Evolutionary conservation across 768 basidiomycete species (phyloP).

Genomic region (Serendipita indica): DNA sequence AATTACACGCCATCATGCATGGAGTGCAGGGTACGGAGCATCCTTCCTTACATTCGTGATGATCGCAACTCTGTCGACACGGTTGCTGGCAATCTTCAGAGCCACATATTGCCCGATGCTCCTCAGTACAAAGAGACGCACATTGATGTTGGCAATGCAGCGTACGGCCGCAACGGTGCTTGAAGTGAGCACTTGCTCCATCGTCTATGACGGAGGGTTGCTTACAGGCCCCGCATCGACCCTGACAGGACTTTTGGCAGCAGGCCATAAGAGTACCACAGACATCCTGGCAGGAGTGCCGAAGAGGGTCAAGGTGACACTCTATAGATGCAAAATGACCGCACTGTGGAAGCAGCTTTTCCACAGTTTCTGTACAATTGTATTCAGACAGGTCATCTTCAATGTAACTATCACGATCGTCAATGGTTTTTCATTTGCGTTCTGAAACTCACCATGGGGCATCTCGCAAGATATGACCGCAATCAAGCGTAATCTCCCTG

Average conservation of each 20-base stretch:
- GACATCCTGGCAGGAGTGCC: conserved; percentile 25
- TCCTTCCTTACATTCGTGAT: conserved; percentile 32
- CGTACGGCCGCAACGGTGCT: conserved; percentile 35
- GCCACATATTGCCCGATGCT: conserved; percentile 32
- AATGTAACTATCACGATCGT: conserved; percentile 25
- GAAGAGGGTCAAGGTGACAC: conserved; percentile 33
- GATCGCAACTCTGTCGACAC: conserved; percentile 42
- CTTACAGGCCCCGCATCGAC: conserved; percentile 38
- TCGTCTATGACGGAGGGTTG: conserved; percentile 14
- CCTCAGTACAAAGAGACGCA: conserved; percentile 27
- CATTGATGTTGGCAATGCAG: conserved; percentile 48
- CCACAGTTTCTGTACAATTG: conserved; percentile 30
- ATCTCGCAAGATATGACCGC: conserved; percentile 34
- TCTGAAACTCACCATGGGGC: conserved; percentile 35
- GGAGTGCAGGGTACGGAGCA: conserved; percentile 46
- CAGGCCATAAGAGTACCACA: conserved; percentile 37
- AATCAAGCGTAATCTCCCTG: conserved; percentile 35
- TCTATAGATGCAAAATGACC: conserved; percentile 36
- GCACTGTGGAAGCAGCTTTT: conserved; percentile 34
- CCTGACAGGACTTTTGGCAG: conserved; percentile 37
- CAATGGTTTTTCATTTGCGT: not conserved
- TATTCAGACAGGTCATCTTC: conserved; percentile 32
- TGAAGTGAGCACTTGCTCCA: conserved; percentile 24
- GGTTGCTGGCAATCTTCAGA: conserved; percentile 29
- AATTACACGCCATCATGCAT: conserved; percentile 46